Conservation (phyloP, 306 rosid species). For the Rosa lucieae region DNA sequence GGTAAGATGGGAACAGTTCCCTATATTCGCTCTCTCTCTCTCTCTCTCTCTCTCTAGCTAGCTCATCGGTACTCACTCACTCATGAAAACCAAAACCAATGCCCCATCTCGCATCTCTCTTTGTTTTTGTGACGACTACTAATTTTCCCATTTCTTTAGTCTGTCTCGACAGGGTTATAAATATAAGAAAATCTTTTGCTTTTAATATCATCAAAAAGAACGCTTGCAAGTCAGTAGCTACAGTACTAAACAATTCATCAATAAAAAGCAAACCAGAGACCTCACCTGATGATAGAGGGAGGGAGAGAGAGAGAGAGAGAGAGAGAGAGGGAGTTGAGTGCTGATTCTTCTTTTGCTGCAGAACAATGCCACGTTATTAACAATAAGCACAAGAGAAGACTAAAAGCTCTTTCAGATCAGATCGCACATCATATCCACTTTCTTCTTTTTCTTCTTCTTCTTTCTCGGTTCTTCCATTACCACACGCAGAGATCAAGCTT, state of each 20-base stretch:
- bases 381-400: background rate
- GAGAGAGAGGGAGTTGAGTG: slow-evolving; percentile 15
- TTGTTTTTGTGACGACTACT: background rate
- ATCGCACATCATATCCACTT: slow-evolving; percentile 7
- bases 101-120: slow-evolving; percentile 10
- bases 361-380: background rate
- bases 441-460: background rate
- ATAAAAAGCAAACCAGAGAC: slow-evolving; percentile 5
- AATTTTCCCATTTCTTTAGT: background rate
- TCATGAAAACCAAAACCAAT: slow-evolving; percentile 29
- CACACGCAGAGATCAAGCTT: background rate
- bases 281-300: background rate
- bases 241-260: slow-evolving; percentile 6
- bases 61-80: slow-evolving; percentile 51
- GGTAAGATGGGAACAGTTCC: slow-evolving; percentile 45
- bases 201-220: background rate
- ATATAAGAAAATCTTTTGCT: slow-evolving; percentile 8
- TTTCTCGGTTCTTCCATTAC: background rate
- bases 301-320: slow-evolving; percentile 12
- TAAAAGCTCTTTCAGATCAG: slow-evolving; percentile 17
- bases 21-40: slow-evolving; percentile 43
- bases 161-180: background rate
- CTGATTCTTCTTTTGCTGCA: background rate
- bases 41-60: background rate
- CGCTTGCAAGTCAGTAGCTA: slow-evolving; percentile 15